Conservation (phyloP, 2,329 filamentous ascomycete genomes). For the Trichoderma sp. region DNA sequence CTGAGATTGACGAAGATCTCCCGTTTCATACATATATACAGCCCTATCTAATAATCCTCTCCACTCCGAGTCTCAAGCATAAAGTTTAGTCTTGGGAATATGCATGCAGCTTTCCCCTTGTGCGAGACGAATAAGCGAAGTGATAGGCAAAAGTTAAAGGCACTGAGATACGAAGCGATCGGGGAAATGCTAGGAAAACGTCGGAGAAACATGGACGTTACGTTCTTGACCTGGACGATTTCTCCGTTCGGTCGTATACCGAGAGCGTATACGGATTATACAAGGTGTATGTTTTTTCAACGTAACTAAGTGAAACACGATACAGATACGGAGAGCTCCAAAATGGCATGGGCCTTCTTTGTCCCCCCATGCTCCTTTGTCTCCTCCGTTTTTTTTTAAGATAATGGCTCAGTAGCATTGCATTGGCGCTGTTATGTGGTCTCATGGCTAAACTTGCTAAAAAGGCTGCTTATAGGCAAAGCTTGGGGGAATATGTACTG, state of each 20-base stretch:
- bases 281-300: neutral
- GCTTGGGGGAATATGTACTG: neutral
- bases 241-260: slow-evolving; percentile 1
- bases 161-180: neutral
- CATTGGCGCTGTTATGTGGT: neutral
- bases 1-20: slow-evolving; percentile 13
- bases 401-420: slow-evolving; percentile 9
- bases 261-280: neutral
- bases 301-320: neutral
- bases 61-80: neutral
- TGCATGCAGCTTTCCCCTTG: neutral
- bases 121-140: slow-evolving; percentile 16
- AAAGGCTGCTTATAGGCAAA: neutral
- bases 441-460: neutral
- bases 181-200: slow-evolving; percentile 15
- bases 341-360: neutral
- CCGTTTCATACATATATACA: neutral
- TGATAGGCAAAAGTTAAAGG: neutral
- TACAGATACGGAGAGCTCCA: neutral
- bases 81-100: neutral
- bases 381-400: neutral
- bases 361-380: neutral
- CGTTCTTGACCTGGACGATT: slow-evolving; percentile 5
- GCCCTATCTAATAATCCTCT: neutral
- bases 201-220: slow-evolving; percentile 23